phyloP scores from a whole-genome alignment of 2,329 filamentous ascomycete genomes.

The Talaromyces verruculosus region DNA sequence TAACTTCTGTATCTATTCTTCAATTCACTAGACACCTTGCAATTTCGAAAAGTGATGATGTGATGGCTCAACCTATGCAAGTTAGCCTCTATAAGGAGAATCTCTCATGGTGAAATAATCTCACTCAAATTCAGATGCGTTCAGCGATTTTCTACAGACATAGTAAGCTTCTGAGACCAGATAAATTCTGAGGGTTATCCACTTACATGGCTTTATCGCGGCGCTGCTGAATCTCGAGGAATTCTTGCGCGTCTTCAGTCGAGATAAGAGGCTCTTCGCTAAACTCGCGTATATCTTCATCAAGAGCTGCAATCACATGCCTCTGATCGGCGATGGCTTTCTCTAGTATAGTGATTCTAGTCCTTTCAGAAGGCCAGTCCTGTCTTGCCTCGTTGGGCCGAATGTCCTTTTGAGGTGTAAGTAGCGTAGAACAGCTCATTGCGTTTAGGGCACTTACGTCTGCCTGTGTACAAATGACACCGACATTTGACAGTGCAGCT shows the following conservation, averaged over 20 bases:
- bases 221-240: background rate
- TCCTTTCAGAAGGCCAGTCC: conserved; percentile 11
- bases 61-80: conserved; percentile 4
- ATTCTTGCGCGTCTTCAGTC: conserved; percentile 8
- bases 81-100: background rate
- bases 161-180: background rate
- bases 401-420: conserved; percentile 9
- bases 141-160: background rate
- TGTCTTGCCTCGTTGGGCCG: conserved; percentile 4
- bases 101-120: conserved; percentile 5
- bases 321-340: background rate
- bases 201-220: background rate
- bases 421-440: background rate
- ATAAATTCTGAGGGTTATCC: background rate
- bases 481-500: conserved; percentile 7
- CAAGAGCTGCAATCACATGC: background rate
- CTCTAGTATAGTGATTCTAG: conserved; percentile 3
- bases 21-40: background rate
- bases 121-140: conserved; percentile 2
- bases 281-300: conserved; percentile 3
- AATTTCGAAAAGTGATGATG: conserved; percentile 12
- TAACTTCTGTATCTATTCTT: background rate
- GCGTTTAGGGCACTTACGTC: conserved; percentile 5
- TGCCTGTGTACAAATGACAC: conserved; percentile 13
- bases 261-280: background rate